phyloP scores from a whole-genome alignment of 768 basidiomycete species.

The Myochromella boudieri region DNA sequence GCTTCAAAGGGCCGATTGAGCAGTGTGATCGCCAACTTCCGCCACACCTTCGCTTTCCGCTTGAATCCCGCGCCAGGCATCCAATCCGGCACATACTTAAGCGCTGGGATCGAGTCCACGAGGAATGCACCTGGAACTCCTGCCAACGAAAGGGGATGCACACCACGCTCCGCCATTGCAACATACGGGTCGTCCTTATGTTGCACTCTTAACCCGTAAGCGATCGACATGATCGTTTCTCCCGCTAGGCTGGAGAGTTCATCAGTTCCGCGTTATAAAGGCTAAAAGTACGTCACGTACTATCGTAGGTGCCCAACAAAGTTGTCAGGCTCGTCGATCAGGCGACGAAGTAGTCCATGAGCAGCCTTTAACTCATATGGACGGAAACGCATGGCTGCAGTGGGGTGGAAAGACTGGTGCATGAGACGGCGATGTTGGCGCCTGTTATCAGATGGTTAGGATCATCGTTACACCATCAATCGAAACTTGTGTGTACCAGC shows the following conservation, averaged over 20 bases:
- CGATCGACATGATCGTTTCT: constrained; percentile 28
- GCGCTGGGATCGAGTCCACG: constrained; percentile 28
- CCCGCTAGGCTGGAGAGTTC: constrained; percentile 17
- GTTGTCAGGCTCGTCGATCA: constrained; percentile 20
- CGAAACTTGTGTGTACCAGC: too few species aligned
- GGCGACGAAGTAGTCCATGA: constrained; percentile 20
- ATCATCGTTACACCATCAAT: too few species aligned
- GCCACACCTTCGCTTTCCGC: constrained; percentile 27
- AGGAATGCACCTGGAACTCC: constrained; percentile 29
- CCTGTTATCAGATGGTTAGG: too few species aligned
- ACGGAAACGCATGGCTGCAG: constrained; percentile 15
- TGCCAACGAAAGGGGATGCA: constrained; percentile 25
- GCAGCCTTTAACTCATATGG: constrained; percentile 21
- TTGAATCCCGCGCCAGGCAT: constrained; percentile 37
- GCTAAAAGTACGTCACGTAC: constrained; percentile 6
- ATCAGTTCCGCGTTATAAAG: too few species aligned
- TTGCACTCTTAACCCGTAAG: constrained; percentile 33
- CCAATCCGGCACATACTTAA: constrained; percentile 35
- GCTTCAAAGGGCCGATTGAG: constrained; percentile 23
- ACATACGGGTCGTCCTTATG: constrained; percentile 35
- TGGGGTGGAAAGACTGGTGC: constrained; percentile 22
- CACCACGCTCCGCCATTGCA: constrained; percentile 25
- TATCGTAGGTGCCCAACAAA: constrained; percentile 13
- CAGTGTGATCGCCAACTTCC: constrained; percentile 16
- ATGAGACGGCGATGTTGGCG: constrained; percentile 23